Base-by-base conservation (phyloP, 1,284 basidiomycete genomes). In the Ustilago cynodontis region DNA sequence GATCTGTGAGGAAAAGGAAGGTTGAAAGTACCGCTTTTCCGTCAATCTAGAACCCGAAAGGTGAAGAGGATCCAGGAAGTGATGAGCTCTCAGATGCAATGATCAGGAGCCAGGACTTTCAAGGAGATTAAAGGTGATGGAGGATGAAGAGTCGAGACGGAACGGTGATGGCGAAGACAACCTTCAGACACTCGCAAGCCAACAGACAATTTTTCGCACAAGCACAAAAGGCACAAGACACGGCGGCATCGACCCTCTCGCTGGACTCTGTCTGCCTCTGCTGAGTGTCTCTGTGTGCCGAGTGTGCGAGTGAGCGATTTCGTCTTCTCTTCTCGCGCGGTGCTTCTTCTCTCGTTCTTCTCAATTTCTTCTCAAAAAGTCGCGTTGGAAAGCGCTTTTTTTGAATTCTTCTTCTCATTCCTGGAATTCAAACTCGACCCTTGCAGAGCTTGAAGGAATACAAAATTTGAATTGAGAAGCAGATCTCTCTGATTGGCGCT, bases 1-100 rank as follows among this genome's bases (percentile, higher is more conserved):
- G 55, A 60, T 47, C 62, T 61, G 69, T 52, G 70, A 67, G 65
- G 65, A 72, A 72, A 72, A 72, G 70, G 70, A 72, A 72, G 70
- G 70, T 64, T 54, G 35, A 65, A 28, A 35, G 37, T 57, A 72
- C 70, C 70, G 70, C 70, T 72, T 72, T 72, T 72, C 70, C 70
- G 60, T 64, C 63, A 31, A 71, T 43, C 58, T 37, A 58, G 59
- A 53, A 50, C 55, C 37, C 45, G 24, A 51, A 49, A 45, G 56
- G 52, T 55, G 55, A 37, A 31, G 61, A 22, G 13, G 31, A 57
- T 72, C 70, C 70, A 72, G 60, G 70, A 72, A 72, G 70, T 67
- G 52, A 66, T 59, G 60, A 20, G 60, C 53, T 62, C 59, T 54
- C 43, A 47, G 37, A 33, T 33, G 31, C 5, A 11, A 41, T 59